phyloP scores from a whole-genome alignment of 169 alveolate genomes.

The Plasmodium coatneyi region DNA sequence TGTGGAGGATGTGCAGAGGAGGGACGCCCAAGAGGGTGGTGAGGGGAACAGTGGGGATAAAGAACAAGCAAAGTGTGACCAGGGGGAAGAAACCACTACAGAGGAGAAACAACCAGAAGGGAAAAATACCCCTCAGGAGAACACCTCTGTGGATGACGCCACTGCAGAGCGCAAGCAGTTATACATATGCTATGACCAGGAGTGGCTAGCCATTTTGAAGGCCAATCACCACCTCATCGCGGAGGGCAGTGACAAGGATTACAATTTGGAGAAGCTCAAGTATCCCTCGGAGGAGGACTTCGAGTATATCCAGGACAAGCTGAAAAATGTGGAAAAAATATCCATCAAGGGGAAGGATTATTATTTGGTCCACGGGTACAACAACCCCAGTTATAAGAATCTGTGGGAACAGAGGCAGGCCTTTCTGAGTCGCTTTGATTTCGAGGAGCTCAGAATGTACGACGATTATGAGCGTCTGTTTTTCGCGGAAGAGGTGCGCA shows the following conservation, averaged over 20 bases:
- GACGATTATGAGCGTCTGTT: constrained; percentile 16
- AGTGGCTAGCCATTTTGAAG: constrained; percentile 67
- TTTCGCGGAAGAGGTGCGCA: constrained; percentile 38
- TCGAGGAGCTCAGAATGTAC: constrained; percentile 43
- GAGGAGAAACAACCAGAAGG: neutral
- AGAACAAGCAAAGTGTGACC: neutral
- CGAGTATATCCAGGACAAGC: constrained; percentile 12
- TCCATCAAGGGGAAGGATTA: constrained; percentile 29
- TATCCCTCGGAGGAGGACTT: constrained; percentile 61
- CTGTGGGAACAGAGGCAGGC: constrained; percentile 35
- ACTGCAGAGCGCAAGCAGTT: neutral
- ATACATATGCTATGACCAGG: constrained; percentile 45
- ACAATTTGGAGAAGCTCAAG: constrained; percentile 40
- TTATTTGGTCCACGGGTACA: constrained; percentile 40
- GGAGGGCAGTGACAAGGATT: constrained; percentile 15
- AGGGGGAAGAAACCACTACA: neutral
- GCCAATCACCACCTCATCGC: constrained; percentile 53
- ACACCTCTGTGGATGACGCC: neutral
- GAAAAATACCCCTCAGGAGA: neutral
- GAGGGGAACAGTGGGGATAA: neutral
- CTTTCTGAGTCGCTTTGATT: constrained; percentile 35
- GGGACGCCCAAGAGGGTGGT: neutral
- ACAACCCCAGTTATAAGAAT: constrained; percentile 43
- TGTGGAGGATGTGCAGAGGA: neutral
- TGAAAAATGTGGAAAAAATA: constrained; percentile 24